phyloP scores from a whole-genome alignment of 139 green algal species.

The Asterochloris sp. region DNA sequence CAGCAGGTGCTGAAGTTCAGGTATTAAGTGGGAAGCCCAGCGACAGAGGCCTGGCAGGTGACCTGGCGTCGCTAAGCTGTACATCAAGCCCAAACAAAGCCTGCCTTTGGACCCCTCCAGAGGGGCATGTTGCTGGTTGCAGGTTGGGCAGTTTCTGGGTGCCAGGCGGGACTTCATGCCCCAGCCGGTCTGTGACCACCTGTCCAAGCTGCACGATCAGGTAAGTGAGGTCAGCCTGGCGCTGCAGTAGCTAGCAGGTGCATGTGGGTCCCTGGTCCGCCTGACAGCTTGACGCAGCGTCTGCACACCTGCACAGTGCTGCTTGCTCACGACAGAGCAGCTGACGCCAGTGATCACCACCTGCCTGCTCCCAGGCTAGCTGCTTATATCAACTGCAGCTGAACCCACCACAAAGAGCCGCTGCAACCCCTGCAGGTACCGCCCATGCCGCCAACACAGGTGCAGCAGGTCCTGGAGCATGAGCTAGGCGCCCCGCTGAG shows the following conservation, averaged over 20 bases:
- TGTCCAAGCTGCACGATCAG: constrained; percentile 81
- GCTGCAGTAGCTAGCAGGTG: not conserved
- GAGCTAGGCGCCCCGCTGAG: constrained; percentile 66
- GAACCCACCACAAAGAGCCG: too few species aligned
- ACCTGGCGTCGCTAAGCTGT: too few species aligned
- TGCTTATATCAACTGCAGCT: too few species aligned
- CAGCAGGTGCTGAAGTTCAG: too few species aligned
- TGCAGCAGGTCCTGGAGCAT: constrained; percentile 42
- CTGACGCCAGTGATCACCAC: not conserved
- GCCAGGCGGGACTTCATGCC: constrained; percentile 85
- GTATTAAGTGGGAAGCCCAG: too few species aligned
- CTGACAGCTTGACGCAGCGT: not conserved
- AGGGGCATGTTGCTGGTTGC: not conserved
- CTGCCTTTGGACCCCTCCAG: too few species aligned
- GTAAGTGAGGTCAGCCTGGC: constrained; percentile 19
- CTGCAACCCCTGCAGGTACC: constrained; percentile 44
- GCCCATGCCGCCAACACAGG: constrained; percentile 53
- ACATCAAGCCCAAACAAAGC: too few species aligned
- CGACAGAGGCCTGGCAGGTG: too few species aligned
- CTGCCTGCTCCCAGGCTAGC: too few species aligned
- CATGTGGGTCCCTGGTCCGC: not conserved
- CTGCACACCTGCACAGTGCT: not conserved
- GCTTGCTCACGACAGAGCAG: not conserved
- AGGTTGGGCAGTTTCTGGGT: constrained; percentile 89
- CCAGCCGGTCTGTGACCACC: constrained; percentile 69